These are phyloP conservation scores for Rhododendron molle DNA, from an alignment of 148 eudicot genomes.

Conservation along the genomic window DNA sequence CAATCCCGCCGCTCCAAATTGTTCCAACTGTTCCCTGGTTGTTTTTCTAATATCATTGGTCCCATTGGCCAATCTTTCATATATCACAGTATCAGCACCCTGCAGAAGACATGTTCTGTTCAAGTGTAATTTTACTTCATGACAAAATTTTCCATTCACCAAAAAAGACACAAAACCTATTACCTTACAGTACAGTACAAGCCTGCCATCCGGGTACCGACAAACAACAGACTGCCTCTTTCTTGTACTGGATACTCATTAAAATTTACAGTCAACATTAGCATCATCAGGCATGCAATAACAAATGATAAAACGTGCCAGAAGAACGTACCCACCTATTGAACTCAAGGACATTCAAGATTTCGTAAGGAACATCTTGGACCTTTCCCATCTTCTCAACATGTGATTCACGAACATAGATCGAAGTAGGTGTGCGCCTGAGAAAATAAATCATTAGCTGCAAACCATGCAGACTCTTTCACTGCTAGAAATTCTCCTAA, in stretches of 20 bases:
- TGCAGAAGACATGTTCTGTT: conserved; percentile 26
- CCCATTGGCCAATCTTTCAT: conserved; percentile 71
- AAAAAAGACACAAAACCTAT: conserved; percentile 10
- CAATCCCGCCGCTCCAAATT: conserved; percentile 89
- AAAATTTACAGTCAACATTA: conserved; percentile 21
- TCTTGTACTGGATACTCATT: conserved; percentile 55
- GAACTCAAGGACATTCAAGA: conserved; percentile 92
- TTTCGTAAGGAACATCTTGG: conserved; percentile 80
- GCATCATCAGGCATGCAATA: conserved; percentile 8
- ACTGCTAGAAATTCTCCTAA: neutral
- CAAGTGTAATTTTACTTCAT: conserved; percentile 3
- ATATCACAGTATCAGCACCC: conserved; percentile 99
- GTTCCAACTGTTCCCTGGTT: conserved; percentile 84
- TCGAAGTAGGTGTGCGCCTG: conserved; percentile 94
- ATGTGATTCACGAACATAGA: conserved; percentile 94
- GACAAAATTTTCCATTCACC: neutral
- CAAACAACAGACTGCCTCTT: conserved; percentile 98
- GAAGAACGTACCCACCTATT: conserved; percentile 56
- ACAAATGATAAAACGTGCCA: conserved; percentile 15
- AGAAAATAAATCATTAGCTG: conserved; percentile 3
- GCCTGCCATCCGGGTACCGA: conserved; percentile 88
- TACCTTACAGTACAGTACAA: conserved; percentile 96
- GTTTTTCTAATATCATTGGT: conserved; percentile 55
- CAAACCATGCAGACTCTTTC: neutral
- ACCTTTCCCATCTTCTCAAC: conserved; percentile 86